Evolutionary conservation across 345 rosid species (phyloP).

Genomic region (Cardamine chenopodiifolia): DNA sequence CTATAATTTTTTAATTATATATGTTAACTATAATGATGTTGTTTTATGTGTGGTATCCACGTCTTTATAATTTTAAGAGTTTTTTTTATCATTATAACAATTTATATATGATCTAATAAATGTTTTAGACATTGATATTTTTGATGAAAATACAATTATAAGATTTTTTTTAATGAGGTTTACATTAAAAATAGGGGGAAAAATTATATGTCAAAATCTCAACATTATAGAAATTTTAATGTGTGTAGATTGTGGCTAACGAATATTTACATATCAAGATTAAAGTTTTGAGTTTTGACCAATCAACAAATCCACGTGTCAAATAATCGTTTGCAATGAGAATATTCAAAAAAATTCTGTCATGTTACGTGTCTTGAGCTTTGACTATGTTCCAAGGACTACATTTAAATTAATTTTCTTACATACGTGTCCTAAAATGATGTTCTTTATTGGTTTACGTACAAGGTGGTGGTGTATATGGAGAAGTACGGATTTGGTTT

Average conservation of each 20-base stretch:
- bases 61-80: no score
- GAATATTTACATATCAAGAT: constrained; percentile 25
- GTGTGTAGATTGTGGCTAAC: not conserved
- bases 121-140: no score
- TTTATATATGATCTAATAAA: no score
- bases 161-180: no score
- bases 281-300: constrained; percentile 20
- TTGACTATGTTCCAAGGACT: constrained; percentile 15
- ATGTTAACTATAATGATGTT: no score
- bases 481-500: constrained; percentile 26
- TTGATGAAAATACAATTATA: no score
- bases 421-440: constrained; percentile 26
- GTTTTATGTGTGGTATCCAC: no score
- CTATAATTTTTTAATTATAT: no score
- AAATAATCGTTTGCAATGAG: not conserved
- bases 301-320: constrained; percentile 19
- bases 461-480: constrained; percentile 9
- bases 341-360: not conserved
- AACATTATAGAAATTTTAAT: no score
- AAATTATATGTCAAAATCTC: no score
- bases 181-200: no score
- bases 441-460: constrained; percentile 1
- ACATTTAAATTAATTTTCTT: not conserved
- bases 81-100: no score
- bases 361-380: constrained; percentile 2